A percentile compares a stretch with the other conserved stretches of the same genome.
phyloP scores from a whole-genome alignment of 2,329 filamentous ascomycete genomes.

The Pseudovirgaria hyperparasitica region DNA sequence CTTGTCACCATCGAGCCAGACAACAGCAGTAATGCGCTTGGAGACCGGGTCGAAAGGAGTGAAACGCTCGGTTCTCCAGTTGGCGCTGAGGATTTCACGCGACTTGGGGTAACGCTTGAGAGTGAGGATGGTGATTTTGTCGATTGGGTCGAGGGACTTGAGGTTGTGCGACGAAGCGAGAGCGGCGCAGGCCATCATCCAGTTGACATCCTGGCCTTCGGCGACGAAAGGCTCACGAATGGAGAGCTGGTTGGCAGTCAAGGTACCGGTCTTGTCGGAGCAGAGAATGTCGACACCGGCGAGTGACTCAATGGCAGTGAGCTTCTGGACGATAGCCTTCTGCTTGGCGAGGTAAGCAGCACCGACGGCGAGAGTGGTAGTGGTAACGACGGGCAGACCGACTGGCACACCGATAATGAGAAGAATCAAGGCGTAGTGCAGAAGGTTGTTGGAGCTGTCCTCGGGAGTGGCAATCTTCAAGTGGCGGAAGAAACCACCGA shows the following conservation, averaged over 20 bases:
- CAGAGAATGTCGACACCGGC: constrained; percentile 65
- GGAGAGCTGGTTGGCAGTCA: constrained; percentile 62
- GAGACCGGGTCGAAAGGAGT: constrained; percentile 68
- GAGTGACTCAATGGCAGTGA: constrained; percentile 65
- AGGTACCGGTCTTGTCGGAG: constrained; percentile 71
- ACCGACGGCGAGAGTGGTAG: constrained; percentile 64
- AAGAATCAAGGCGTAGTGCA: constrained; percentile 56
- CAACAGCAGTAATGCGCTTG: constrained; percentile 63
- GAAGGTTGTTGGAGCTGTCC: constrained; percentile 47
- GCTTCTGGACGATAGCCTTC: constrained; percentile 68
- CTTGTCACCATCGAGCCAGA: constrained; percentile 54
- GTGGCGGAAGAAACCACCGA: constrained; percentile 67
- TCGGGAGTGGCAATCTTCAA: constrained; percentile 48
- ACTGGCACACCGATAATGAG: constrained; percentile 70
- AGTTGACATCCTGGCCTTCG: constrained; percentile 67
- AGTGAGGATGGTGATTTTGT: constrained; percentile 66
- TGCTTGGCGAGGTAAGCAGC: constrained; percentile 66
- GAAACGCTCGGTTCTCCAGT: constrained; percentile 68
- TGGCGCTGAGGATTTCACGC: constrained; percentile 59
- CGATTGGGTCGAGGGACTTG: constrained; percentile 66
- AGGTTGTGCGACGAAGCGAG: constrained; percentile 68
- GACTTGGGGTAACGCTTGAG: constrained; percentile 67
- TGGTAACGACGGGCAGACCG: constrained; percentile 68
- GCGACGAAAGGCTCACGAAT: constrained; percentile 67
- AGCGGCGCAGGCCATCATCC: constrained; percentile 73